A percentile compares a stretch with the other conserved stretches of the same genome.
Evolutionary conservation across 176 grass and related monocot species (phyloP).

Genomic region (Oryza rufipogon): DNA sequence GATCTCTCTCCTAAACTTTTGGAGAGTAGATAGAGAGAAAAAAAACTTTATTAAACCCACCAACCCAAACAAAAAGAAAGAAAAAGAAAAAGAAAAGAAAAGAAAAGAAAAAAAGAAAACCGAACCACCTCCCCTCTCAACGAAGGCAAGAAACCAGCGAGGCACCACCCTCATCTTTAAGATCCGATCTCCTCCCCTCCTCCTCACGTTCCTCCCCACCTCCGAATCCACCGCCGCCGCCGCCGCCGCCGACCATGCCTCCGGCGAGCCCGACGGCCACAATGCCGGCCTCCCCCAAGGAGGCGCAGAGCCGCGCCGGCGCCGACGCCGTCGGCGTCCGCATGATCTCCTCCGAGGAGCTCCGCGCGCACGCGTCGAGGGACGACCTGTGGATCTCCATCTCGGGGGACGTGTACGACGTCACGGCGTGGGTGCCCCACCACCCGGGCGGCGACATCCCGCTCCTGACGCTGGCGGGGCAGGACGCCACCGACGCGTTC

Average conservation of each 20-base stretch:
- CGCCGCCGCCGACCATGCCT: slow-evolving; percentile 1
- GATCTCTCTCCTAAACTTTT: neutral
- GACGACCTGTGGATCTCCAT: slow-evolving; percentile 87
- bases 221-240: neutral
- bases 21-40: neutral
- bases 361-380: slow-evolving; percentile 49
- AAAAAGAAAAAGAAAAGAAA: neutral
- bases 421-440: slow-evolving; percentile 58
- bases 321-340: slow-evolving; percentile 31
- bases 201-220: neutral
- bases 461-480: slow-evolving; percentile 72
- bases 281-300: slow-evolving; percentile 28
- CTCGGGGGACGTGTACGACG: slow-evolving; percentile 88
- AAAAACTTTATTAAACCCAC: neutral
- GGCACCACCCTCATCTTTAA: neutral
- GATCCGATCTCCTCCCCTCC: slow-evolving; percentile 38
- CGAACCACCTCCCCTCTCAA: neutral
- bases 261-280: slow-evolving; percentile 19
- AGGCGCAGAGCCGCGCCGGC: no score
- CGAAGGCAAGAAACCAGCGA: neutral
- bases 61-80: neutral
- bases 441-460: slow-evolving; percentile 82
- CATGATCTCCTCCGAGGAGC: slow-evolving; percentile 64
- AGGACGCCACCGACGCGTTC: slow-evolving; percentile 84
- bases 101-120: neutral